Percentiles rank a stretch among this genome's conserved stretches.
These are phyloP conservation scores for Microdochium paspali DNA, from an alignment of 2,329 filamentous ascomycete species.

Conservation along the genomic window DNA sequence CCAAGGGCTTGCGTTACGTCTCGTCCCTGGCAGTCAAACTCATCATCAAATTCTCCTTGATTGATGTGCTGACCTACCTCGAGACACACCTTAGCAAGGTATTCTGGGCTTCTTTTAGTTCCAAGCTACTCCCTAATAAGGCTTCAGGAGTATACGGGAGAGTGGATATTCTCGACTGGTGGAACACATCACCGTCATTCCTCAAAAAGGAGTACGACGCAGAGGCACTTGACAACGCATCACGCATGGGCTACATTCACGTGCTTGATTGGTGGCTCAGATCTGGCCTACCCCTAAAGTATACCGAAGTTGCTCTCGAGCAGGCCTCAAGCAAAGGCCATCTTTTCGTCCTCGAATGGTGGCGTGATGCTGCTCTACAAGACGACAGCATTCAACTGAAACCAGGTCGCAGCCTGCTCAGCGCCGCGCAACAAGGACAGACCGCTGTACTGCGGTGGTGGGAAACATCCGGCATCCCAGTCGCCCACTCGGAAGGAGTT, in stretches of 20 bases:
- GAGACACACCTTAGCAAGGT: slow-evolving; percentile 58
- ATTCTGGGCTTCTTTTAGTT: slow-evolving; percentile 72
- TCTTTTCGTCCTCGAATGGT: slow-evolving; percentile 85
- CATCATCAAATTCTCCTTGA: slow-evolving; percentile 84
- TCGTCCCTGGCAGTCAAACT: slow-evolving; percentile 78
- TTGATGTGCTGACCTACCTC: slow-evolving; percentile 65
- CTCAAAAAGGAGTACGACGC: slow-evolving; percentile 77
- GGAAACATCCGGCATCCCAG: slow-evolving; percentile 71
- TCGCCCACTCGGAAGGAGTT: slow-evolving; percentile 71
- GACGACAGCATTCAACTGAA: slow-evolving; percentile 56
- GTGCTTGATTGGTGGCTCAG: slow-evolving; percentile 89
- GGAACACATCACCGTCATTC: slow-evolving; percentile 75
- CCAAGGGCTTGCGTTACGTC: slow-evolving; percentile 59
- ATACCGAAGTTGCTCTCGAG: slow-evolving; percentile 80
- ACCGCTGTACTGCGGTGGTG: slow-evolving; percentile 77
- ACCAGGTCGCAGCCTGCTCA: slow-evolving; percentile 75
- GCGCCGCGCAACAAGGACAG: slow-evolving; percentile 75
- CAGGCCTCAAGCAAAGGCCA: slow-evolving; percentile 79
- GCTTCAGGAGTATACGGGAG: slow-evolving; percentile 81
- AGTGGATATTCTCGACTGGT: slow-evolving; percentile 81
- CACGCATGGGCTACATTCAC: slow-evolving; percentile 72
- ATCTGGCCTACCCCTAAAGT: slow-evolving; percentile 66
- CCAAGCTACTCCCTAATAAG: slow-evolving; percentile 77
- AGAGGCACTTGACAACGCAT: slow-evolving; percentile 82
- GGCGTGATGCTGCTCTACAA: slow-evolving; percentile 61